Conservation (phyloP, 2,329 filamentous ascomycete genomes). For the Ophiostoma pallidulum region DNA sequence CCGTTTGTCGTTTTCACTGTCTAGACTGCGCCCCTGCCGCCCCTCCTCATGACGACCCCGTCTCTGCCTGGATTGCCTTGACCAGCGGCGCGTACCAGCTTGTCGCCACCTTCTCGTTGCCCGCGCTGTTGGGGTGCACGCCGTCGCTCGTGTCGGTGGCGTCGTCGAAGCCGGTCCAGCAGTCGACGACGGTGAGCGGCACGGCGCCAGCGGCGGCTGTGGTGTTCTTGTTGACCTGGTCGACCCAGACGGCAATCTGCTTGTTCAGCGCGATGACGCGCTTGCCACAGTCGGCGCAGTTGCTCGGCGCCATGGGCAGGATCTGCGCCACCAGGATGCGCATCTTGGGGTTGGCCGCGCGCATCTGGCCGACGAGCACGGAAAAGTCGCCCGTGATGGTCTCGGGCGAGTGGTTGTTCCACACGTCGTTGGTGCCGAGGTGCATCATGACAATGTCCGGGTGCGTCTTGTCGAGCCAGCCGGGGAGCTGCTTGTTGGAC, state of each 20-base stretch:
- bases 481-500: constrained; percentile 30
- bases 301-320: constrained; percentile 27
- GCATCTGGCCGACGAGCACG: constrained; percentile 29
- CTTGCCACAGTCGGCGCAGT: too few relatives aligned
- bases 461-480: constrained; percentile 28
- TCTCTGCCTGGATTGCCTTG: too few relatives aligned
- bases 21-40: too few relatives aligned
- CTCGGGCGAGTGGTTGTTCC: constrained; percentile 21
- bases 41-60: too few relatives aligned
- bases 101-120: too few relatives aligned
- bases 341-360: constrained; percentile 27
- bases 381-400: constrained; percentile 32
- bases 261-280: constrained; percentile 19
- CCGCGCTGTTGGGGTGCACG: constrained; percentile 33
- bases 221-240: constrained; percentile 24
- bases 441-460: constrained; percentile 37
- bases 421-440: constrained; percentile 37
- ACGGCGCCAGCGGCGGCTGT: too few relatives aligned
- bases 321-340: constrained; percentile 34
- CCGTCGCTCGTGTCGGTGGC: constrained; percentile 28
- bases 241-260: constrained; percentile 25
- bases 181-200: constrained; percentile 32
- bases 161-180: constrained; percentile 26
- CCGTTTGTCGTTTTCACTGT: too few relatives aligned
- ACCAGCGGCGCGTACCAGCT: too few relatives aligned